Evolutionary conservation across 176 grass and related monocot species (phyloP).

Genomic region (Aegilops bicornis): DNA sequence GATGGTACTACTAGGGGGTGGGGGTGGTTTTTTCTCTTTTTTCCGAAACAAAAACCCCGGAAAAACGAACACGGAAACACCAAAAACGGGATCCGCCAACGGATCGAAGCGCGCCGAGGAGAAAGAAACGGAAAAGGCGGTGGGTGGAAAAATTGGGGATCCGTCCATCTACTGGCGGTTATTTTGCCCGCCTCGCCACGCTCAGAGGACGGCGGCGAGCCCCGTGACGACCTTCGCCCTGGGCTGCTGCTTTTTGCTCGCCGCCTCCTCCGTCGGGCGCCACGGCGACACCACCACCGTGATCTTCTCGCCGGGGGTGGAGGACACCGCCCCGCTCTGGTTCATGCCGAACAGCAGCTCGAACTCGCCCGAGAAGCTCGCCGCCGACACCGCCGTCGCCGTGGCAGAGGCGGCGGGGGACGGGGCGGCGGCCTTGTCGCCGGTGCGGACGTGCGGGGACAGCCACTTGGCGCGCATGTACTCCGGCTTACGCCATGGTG

Average conservation of each 20-base stretch:
- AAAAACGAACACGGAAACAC: conserved; percentile 44
- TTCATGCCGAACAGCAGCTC: conserved; percentile 40
- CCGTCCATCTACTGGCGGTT: not conserved
- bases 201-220: conserved; percentile 77
- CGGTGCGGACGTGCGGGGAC: conserved; percentile 41
- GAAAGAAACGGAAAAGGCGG: conserved; percentile 20
- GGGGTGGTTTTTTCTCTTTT: conserved; percentile 41
- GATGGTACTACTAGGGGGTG: not conserved
- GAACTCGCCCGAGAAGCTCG: conserved; percentile 62
- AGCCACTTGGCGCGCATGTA: conserved; percentile 98
- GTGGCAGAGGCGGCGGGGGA: not conserved
- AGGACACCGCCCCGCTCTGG: not conserved
- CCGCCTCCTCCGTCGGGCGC: conserved; percentile 45
- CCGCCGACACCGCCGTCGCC: conserved; percentile 34
- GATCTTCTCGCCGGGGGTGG: conserved; percentile 32
- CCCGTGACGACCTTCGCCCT: conserved; percentile 66
- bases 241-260: conserved; percentile 26
- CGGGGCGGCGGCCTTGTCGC: not conserved
- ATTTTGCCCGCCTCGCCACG: conserved; percentile 44
- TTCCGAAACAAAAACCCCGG: conserved; percentile 40
- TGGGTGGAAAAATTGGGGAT: not conserved
- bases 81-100: conserved; percentile 50
- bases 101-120: conserved; percentile 39
- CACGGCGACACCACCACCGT: conserved; percentile 61
- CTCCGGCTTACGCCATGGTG: conserved; percentile 81